These are phyloP conservation scores for Boletellus sp. DNA, from an alignment of 1,284 basidiomycete genomes.

Conservation along the genomic window DNA sequence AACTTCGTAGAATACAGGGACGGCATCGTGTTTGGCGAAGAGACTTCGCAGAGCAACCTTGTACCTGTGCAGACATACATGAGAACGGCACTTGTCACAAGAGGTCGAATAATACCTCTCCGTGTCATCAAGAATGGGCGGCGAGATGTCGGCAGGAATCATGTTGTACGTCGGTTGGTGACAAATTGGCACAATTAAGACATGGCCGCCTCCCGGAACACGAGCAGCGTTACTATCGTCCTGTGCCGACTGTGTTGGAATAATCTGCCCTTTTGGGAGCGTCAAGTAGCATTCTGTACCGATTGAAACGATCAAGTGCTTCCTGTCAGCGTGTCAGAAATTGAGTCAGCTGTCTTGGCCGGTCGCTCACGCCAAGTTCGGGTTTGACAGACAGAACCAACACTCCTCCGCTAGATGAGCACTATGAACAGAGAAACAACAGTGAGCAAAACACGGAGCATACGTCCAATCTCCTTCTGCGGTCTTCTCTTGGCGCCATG, in stretches of 20 bases:
- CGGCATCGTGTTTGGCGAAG: conserved; percentile 69
- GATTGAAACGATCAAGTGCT: conserved; percentile 92
- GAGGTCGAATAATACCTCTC: conserved; percentile 44
- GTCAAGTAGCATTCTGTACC: conserved; percentile 91
- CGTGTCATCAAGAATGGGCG: conserved; percentile 77
- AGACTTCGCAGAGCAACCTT: conserved; percentile 71
- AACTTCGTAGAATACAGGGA: conserved; percentile 84
- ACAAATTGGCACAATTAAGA: conserved; percentile 82
- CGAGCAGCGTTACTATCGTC: conserved; percentile 38
- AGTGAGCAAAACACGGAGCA: conserved; percentile 27
- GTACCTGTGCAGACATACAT: conserved; percentile 49
- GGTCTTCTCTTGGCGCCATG: conserved; percentile 52
- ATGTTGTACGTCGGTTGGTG: conserved; percentile 61
- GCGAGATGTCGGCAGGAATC: conserved; percentile 73
- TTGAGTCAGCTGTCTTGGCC: conserved; percentile 5
- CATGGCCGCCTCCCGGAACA: conserved; percentile 91
- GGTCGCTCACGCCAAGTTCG: conserved; percentile 71
- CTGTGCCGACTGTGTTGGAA: conserved; percentile 65
- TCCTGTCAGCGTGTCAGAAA: conserved; percentile 45
- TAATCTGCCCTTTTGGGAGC: conserved; percentile 88
- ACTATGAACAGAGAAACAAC: conserved; percentile 5
- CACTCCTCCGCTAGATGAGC: conserved; percentile 71
- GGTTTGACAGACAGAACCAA: conserved; percentile 96
- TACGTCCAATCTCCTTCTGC: conserved; percentile 77
- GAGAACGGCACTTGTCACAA: background rate